phyloP scores from a whole-genome alignment of 1,284 basidiomycete species.

The Trametes pubescens region DNA sequence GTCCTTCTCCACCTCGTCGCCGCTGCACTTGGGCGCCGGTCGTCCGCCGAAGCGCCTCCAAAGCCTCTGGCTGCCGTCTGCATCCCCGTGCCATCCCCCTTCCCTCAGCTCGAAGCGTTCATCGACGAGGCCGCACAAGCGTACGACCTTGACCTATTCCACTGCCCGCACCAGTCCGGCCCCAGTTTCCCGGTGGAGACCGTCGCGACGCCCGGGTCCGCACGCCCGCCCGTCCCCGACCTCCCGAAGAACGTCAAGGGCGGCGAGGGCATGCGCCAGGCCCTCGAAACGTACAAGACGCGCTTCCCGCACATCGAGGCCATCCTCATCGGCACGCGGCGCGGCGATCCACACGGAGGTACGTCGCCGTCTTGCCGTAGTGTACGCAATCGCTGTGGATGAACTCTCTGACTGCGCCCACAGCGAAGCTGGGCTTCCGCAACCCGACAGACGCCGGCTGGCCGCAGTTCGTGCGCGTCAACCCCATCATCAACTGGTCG shows the following conservation, averaged over 20 bases:
- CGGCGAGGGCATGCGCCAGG: constrained; percentile 84
- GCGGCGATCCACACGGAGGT: constrained; percentile 94
- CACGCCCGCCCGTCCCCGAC: constrained; percentile 16
- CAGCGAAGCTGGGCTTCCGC: constrained; percentile 73
- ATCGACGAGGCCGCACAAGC: constrained; percentile 67
- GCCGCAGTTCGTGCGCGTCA: constrained; percentile 91
- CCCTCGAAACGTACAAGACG: constrained; percentile 79
- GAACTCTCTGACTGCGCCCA: neutral
- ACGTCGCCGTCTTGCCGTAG: constrained; percentile 37
- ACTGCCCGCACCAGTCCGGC: constrained; percentile 52
- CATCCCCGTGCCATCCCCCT: constrained; percentile 91
- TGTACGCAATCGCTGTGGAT: neutral
- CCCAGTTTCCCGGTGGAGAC: constrained; percentile 52
- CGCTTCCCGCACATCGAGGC: constrained; percentile 73
- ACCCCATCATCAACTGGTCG: constrained; percentile 96
- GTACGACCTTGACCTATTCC: constrained; percentile 87
- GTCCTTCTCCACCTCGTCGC: constrained; percentile 93
- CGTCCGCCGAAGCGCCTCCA: constrained; percentile 42
- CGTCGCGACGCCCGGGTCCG: constrained; percentile 47
- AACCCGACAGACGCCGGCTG: constrained; percentile 89
- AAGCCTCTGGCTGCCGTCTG: constrained; percentile 83
- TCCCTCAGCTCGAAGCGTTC: constrained; percentile 86
- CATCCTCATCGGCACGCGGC: constrained; percentile 89
- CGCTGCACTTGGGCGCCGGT: constrained; percentile 66
- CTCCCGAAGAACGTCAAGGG: constrained; percentile 52